Conservation (phyloP, 2,329 filamentous ascomycete species). For the Penicillium sp. region DNA sequence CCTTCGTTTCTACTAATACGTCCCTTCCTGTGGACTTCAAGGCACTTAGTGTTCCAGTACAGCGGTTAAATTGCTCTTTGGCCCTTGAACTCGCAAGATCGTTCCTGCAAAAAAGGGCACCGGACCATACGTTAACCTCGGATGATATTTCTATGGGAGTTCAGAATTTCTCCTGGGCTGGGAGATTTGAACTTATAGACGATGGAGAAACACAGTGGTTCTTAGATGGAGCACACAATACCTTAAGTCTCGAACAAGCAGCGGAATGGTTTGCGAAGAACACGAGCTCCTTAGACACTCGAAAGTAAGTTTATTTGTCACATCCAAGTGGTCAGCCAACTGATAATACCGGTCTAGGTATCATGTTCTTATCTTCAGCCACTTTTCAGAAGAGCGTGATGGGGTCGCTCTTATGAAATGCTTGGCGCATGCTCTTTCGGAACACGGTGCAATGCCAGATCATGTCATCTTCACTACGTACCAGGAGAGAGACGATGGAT, state of each 20-base stretch:
- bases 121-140: constrained; percentile 14
- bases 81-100: constrained; percentile 22
- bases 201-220: constrained; percentile 30
- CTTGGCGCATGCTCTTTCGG: constrained; percentile 19
- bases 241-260: constrained; percentile 35
- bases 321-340: no score
- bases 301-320: background rate
- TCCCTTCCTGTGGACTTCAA: constrained; percentile 16
- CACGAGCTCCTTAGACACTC: background rate
- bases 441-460: constrained; percentile 17
- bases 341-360: background rate
- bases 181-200: constrained; percentile 31
- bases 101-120: constrained; percentile 22
- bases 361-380: constrained; percentile 31
- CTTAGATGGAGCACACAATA: constrained; percentile 43
- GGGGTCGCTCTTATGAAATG: constrained; percentile 20
- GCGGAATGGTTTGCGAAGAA: constrained; percentile 36
- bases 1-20: constrained; percentile 9
- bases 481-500: constrained; percentile 21
- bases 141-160: constrained; percentile 25
- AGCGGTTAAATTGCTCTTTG: constrained; percentile 31
- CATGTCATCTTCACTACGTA: constrained; percentile 31
- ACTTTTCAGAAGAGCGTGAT: constrained; percentile 28
- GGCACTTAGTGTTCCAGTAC: constrained; percentile 24
- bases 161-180: constrained; percentile 27